Base-by-base conservation (phyloP, 768 basidiomycete species). In the Termitomyces bulborhizus region DNA sequence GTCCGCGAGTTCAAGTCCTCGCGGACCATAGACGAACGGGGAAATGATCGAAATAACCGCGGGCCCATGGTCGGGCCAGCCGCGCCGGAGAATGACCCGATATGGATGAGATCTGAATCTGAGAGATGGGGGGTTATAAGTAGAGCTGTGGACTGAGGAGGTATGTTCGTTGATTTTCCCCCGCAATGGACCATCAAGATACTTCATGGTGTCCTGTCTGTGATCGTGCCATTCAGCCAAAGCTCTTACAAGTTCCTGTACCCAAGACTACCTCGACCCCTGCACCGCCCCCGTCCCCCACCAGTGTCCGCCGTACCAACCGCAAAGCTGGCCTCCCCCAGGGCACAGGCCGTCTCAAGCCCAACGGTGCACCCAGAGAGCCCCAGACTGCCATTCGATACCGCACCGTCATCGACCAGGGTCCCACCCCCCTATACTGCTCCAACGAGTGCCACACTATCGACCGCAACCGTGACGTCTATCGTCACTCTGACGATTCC, bases 181-280 rank as follows among this genome's bases (percentile, higher is more conserved):
- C 60, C 61, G 57, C 58, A 26, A 74, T 75, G 73, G 75, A 78
- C 49, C 76, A 84, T 72, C 15, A 37, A 37, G 88, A 89, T 72
- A 78, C 84, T 58, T 74, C 83, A 54, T 93, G 86, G 86, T 92
- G 90, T 78, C 86, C 87, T 48, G 82, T 81, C 64, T 93, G 90
- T 75, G 80, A 84, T 63, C 75, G 81, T 61, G 85, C 86, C 59
- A 90, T 93, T 61, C 72, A 81, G n/a, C 90, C 90, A n/a, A 89
- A 88, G 66, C 85, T 87, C 60, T 73, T 71, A 60, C 76, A 75
- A 12, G 77, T 88, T 55, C 68, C 80, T 32, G 64, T 82, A 53
- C 65, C 50, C 57, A 63, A 49, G 44, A 4, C 75, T 26, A 21
- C 75, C 27, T 15, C 41, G 49, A 16, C 64, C 74, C 4, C 75